phyloP scores from a whole-genome alignment of 1,284 basidiomycete genomes.

The Xanthoconium separans region DNA sequence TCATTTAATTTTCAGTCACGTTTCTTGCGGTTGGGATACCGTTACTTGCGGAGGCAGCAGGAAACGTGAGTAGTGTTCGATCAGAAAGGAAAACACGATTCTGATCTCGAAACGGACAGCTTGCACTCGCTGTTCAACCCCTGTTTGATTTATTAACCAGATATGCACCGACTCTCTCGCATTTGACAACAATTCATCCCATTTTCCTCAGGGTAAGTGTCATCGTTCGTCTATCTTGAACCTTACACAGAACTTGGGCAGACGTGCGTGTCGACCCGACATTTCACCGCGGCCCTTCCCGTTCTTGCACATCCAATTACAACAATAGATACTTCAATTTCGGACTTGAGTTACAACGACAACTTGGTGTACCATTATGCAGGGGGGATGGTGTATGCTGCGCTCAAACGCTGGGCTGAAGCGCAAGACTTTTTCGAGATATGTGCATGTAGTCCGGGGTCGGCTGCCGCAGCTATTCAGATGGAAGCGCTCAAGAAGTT shows the following conservation, averaged over 20 bases:
- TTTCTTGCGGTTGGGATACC: constrained; percentile 50
- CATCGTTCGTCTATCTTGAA: constrained; percentile 5
- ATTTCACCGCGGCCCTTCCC: constrained; percentile 55
- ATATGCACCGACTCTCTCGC: constrained; percentile 53
- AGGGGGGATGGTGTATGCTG: constrained; percentile 62
- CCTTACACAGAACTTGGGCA: constrained; percentile 8
- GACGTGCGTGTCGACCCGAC: constrained; percentile 46
- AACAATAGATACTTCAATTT: constrained; percentile 49
- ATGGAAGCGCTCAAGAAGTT: constrained; percentile 85
- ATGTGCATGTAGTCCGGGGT: constrained; percentile 69
- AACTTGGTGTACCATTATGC: constrained; percentile 77
- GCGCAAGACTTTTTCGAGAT: constrained; percentile 78
- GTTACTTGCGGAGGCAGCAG: constrained; percentile 34
- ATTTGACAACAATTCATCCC: constrained; percentile 69
- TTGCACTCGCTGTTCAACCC: constrained; percentile 52
- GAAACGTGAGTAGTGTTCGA: constrained; percentile 41
- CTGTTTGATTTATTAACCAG: constrained; percentile 58
- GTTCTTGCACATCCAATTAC: constrained; percentile 60
- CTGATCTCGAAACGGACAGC: constrained; percentile 31
- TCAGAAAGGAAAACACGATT: neutral
- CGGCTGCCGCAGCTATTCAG: constrained; percentile 67
- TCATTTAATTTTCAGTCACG: constrained; percentile 38
- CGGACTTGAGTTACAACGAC: constrained; percentile 69
- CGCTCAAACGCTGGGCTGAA: constrained; percentile 58
- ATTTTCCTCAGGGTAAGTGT: constrained; percentile 50